Percentiles rank a stretch among this genome's conserved stretches.
Evolutionary conservation across 1,139 yeast species (phyloP).

Genomic region (Sugiyamaella neomexicana): DNA sequence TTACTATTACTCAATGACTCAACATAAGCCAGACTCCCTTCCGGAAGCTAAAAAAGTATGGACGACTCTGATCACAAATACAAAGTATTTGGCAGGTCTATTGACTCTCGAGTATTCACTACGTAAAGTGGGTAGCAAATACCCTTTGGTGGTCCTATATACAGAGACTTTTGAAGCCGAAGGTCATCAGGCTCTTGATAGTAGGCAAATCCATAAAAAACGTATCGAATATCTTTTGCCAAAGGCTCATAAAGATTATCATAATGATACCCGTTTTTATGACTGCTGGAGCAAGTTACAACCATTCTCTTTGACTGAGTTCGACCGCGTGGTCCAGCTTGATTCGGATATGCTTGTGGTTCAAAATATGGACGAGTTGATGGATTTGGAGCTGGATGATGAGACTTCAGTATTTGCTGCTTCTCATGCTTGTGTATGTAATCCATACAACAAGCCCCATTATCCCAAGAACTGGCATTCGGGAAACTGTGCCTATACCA

Average conservation of each 20-base stretch:
- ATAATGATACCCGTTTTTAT: conserved; percentile 51
- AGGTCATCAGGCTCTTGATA: conserved; percentile 44
- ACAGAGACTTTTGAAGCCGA: conserved; percentile 47
- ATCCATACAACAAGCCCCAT: conserved; percentile 51
- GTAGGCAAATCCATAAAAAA: conserved; percentile 45
- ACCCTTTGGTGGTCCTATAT: conserved; percentile 53
- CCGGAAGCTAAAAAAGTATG: conserved; percentile 42
- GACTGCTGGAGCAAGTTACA: conserved; percentile 62
- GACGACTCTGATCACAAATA: conserved; percentile 56
- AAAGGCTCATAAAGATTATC: conserved; percentile 44
- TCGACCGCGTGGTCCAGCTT: conserved; percentile 51
- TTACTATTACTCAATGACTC: too few species aligned
- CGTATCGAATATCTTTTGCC: conserved; percentile 49
- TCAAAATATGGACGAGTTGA: conserved; percentile 56
- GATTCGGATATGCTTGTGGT: conserved; percentile 59
- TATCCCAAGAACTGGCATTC: conserved; percentile 55
- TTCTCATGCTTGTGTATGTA: conserved; percentile 60
- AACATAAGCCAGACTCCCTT: conserved; percentile 17
- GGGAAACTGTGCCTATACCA: conserved; percentile 51
- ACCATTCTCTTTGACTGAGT: conserved; percentile 51
- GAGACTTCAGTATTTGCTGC: conserved; percentile 50
- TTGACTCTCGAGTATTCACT: conserved; percentile 51
- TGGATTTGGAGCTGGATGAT: conserved; percentile 44
- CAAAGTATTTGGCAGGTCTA: conserved; percentile 51
- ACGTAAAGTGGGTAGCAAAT: conserved; percentile 44